Percentiles rank a stretch among this genome's conserved stretches.
Evolutionary conservation across 1,284 basidiomycete genomes (phyloP).

Genomic region (Pseudozyma hubeiensis): DNA sequence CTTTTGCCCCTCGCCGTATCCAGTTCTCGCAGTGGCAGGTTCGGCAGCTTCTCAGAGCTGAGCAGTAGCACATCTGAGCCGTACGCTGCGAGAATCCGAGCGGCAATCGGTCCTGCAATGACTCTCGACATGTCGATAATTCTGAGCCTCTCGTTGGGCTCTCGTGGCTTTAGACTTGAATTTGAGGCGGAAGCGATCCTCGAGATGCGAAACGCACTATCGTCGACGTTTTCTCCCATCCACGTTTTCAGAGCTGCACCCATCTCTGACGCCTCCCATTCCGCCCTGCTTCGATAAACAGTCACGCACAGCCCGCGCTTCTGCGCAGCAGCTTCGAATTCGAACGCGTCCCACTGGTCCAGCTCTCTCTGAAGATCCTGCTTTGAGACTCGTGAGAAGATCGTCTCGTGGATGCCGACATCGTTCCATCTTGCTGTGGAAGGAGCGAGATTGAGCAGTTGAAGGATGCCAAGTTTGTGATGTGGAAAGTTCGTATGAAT

Average conservation of each 20-base stretch:
- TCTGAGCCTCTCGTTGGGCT: conserved; percentile 4
- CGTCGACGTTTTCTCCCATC: conserved; percentile 12
- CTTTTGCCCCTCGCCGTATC: conserved; percentile 78
- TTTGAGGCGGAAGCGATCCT: conserved; percentile 2
- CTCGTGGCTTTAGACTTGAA: not conserved
- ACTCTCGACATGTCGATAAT: conserved; percentile 41
- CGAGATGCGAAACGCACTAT: conserved; percentile 19
- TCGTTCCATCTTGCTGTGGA: conserved; percentile 7
- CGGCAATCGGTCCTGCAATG: conserved; percentile 21
- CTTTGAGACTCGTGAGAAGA: conserved; percentile 1
- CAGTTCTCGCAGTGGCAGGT: conserved; percentile 73
- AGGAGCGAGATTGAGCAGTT: conserved; percentile 18
- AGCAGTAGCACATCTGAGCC: conserved; percentile 76
- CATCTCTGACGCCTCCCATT: conserved; percentile 30
- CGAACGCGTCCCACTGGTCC: conserved; percentile 24
- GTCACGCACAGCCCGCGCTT: conserved; percentile 29
- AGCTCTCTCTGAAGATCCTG: conserved; percentile 13
- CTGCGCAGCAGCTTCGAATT: conserved; percentile 30
- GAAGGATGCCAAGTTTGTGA: conserved; percentile 38
- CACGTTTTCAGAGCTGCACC: conserved; percentile 15
- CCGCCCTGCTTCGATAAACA: conserved; percentile 14
- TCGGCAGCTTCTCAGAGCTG: conserved; percentile 74
- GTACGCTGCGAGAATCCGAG: conserved; percentile 70
- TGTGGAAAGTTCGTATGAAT: conserved; percentile 46
- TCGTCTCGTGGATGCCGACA: not conserved